phyloP scores from a whole-genome alignment of 78 protist species.

The Pelomyxa schiedti region DNA sequence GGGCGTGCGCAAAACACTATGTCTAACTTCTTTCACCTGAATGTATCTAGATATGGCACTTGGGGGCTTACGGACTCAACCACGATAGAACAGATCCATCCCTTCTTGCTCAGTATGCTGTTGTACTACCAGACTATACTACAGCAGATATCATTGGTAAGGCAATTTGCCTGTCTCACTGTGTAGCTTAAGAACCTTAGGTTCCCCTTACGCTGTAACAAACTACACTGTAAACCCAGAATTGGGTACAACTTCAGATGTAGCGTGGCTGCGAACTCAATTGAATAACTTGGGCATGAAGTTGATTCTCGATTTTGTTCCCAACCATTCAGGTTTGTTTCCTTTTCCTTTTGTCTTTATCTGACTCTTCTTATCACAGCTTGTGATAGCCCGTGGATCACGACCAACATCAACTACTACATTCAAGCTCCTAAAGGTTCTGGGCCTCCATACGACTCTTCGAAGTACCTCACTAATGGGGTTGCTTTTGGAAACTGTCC shows the following conservation, averaged over 20 bases:
- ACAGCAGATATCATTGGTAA: neutral
- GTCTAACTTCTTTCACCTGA: no score
- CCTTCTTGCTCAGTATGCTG: neutral
- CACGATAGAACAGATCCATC: neutral
- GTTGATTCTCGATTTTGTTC: constrained; percentile 75
- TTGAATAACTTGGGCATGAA: constrained; percentile 45
- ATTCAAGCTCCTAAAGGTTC: constrained; percentile 37
- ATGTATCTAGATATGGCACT: no score
- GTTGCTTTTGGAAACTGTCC: constrained; percentile 69
- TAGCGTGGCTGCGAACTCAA: constrained; percentile 7
- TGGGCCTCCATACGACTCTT: constrained; percentile 45
- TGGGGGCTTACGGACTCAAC: neutral
- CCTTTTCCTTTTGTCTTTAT: neutral
- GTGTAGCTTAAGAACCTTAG: no score
- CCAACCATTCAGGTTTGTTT: constrained; percentile 52
- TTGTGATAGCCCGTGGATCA: constrained; percentile 39
- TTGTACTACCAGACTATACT: neutral
- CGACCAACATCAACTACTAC: constrained; percentile 22
- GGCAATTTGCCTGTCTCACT: no score
- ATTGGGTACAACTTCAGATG: constrained; percentile 43
- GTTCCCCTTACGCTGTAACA: constrained; percentile 75
- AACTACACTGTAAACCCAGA: constrained; percentile 52
- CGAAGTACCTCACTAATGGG: constrained; percentile 45
- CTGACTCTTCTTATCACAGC: constrained; percentile 27
- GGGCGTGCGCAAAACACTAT: no score